Percentiles rank a stretch among this genome's conserved stretches.
Conservation (phyloP, 306 rosid genomes). For the Fragaria iinumae region DNA sequence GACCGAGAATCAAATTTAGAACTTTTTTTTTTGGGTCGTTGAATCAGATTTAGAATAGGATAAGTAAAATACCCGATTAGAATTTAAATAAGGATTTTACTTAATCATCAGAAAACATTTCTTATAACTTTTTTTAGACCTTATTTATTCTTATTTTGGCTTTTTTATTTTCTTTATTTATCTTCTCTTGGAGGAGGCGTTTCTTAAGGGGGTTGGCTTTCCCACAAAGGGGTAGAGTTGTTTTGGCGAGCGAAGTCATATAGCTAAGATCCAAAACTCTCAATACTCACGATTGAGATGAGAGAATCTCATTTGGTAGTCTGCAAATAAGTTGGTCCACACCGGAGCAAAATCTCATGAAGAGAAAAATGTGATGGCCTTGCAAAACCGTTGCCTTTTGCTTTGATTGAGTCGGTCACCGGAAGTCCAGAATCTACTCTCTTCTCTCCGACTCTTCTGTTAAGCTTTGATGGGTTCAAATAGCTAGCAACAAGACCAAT, state of each 20-base stretch:
- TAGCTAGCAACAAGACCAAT: not conserved
- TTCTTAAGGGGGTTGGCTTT: not conserved
- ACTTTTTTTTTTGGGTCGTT: no score
- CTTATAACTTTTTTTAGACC: not conserved
- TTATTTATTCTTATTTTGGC: not conserved
- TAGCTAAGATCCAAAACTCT: not conserved
- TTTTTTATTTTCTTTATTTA: not conserved
- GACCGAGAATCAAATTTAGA: not conserved
- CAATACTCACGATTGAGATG: not conserved
- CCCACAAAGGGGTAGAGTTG: not conserved
- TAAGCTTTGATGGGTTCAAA: not conserved
- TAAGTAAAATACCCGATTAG: not conserved
- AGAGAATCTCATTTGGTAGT: no score
- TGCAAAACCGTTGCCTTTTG: not conserved
- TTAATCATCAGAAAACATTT: not conserved
- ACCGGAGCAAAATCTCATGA: slow-evolving; percentile 2
- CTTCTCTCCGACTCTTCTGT: not conserved
- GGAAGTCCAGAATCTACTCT: not conserved
- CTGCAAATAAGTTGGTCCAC: not conserved
- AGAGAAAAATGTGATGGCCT: not conserved
- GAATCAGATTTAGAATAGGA: not conserved
- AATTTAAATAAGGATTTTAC: not conserved
- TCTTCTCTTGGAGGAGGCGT: not conserved
- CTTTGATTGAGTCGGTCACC: slow-evolving; percentile 6
- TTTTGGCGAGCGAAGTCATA: not conserved